A percentile compares a stretch with the other conserved stretches of the same genome.
Evolutionary conservation across 176 grass and related monocot genomes (phyloP).

Genomic region (Oryza rufipogon): DNA sequence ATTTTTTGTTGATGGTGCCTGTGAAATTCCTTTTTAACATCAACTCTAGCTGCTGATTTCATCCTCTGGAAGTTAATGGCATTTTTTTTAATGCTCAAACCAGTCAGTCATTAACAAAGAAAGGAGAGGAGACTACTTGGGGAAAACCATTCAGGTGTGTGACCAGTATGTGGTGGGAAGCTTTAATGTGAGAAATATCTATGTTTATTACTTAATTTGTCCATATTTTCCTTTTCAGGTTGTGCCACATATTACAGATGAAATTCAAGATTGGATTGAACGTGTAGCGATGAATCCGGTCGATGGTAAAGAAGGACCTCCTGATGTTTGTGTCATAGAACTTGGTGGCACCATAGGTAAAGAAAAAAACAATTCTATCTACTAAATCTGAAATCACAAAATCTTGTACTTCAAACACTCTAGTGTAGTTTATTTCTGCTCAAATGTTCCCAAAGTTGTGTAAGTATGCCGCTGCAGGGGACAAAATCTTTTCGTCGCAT

Average conservation of each 20-base stretch:
- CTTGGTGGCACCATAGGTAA: slow-evolving; percentile 97
- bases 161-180: slow-evolving; percentile 7
- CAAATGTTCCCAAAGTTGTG: slow-evolving; percentile 67
- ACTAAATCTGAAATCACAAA: slow-evolving; percentile 4
- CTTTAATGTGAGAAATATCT: slow-evolving; percentile 22
- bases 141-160: slow-evolving; percentile 92
- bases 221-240: slow-evolving; percentile 66
- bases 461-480: slow-evolving; percentile 67
- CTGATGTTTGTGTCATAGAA: slow-evolving; percentile 98
- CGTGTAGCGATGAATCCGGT: slow-evolving; percentile 73
- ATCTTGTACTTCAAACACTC: slow-evolving; percentile 16
- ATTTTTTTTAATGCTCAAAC: slow-evolving; percentile 40
- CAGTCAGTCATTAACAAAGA: slow-evolving; percentile 96
- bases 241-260: slow-evolving; percentile 96
- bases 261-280: slow-evolving; percentile 99
- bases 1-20: not conserved
- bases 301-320: slow-evolving; percentile 76
- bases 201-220: slow-evolving; percentile 30
- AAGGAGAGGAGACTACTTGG: slow-evolving; percentile 94
- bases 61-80: slow-evolving; percentile 34
- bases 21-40: slow-evolving; percentile 14
- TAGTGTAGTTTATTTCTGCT: slow-evolving; percentile 49
- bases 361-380: slow-evolving; percentile 22
- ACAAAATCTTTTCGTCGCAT: slow-evolving; percentile 57
- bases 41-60: slow-evolving; percentile 12